These are phyloP conservation scores for Drechslerella stenobrocha DNA, from an alignment of 2,329 filamentous ascomycete genomes.

Conservation along the genomic window DNA sequence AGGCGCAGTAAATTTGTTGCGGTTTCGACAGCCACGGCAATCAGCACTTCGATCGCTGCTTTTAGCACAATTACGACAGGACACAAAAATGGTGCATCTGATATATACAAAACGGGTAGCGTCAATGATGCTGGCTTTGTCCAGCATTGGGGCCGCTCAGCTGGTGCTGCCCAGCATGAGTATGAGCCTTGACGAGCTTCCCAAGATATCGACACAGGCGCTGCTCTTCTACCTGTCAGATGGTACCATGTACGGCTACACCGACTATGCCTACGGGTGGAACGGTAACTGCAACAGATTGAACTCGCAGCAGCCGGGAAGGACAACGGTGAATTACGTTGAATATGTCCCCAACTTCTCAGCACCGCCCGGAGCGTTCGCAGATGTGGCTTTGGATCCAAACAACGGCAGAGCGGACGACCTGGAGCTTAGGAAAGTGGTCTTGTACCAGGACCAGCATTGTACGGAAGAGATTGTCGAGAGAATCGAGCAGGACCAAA, in stretches of 20 bases:
- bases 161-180: constrained; percentile 17
- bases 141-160: constrained; percentile 8
- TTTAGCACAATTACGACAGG: neutral
- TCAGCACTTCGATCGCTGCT: neutral
- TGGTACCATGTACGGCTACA: constrained; percentile 35
- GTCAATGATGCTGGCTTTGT: constrained; percentile 5
- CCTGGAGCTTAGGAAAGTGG: constrained; percentile 27
- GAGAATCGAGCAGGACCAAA: constrained; percentile 5
- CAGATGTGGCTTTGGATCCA: constrained; percentile 12
- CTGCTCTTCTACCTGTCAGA: constrained; percentile 41
- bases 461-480: constrained; percentile 26
- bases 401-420: constrained; percentile 24
- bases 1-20: neutral
- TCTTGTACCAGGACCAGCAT: constrained; percentile 32
- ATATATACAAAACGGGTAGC: constrained; percentile 7
- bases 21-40: neutral
- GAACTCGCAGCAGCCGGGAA: constrained; percentile 22
- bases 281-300: constrained; percentile 43
- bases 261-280: constrained; percentile 38
- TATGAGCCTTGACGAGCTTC: neutral
- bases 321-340: constrained; percentile 34
- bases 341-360: constrained; percentile 19
- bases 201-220: constrained; percentile 9
- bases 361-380: constrained; percentile 11
- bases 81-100: constrained; percentile 8